phyloP scores from a whole-genome alignment of 1,139 yeast genomes.

The Kodamaea plutei region DNA sequence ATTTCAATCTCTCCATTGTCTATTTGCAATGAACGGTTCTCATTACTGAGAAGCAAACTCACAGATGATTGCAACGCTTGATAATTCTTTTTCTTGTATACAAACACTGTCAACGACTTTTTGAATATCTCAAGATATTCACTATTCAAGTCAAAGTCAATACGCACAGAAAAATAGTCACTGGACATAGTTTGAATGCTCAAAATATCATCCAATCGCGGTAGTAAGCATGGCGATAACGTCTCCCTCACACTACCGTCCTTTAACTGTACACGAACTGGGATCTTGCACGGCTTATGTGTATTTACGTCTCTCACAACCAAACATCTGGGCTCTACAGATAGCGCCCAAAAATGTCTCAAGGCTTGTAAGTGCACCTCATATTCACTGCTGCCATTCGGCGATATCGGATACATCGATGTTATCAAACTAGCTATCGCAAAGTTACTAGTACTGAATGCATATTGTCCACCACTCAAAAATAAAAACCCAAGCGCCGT shows the following conservation, averaged over 20 bases:
- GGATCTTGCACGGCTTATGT: conserved; percentile 48
- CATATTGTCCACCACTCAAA: conserved; percentile 90
- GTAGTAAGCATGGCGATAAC: conserved; percentile 66
- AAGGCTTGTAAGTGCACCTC: conserved; percentile 78
- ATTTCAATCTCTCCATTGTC: conserved; percentile 27
- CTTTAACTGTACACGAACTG: conserved; percentile 43
- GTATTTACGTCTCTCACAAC: conserved; percentile 67
- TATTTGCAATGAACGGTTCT: conserved; percentile 27
- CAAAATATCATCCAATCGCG: conserved; percentile 50
- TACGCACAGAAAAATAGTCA: conserved; percentile 42
- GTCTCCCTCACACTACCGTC: conserved; percentile 22
- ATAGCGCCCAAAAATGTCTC: conserved; percentile 87
- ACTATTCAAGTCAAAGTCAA: conserved; percentile 37
- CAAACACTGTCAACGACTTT: conserved; percentile 45
- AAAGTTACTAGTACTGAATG: conserved; percentile 60
- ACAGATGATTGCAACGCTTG: conserved; percentile 36
- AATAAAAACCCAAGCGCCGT: conserved; percentile 85
- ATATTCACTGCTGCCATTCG: conserved; percentile 40
- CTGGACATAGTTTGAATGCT: conserved; percentile 38
- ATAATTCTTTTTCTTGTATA: conserved; percentile 44
- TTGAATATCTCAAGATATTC: conserved; percentile 42
- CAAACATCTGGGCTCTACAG: conserved; percentile 78
- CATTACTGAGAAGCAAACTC: conserved; percentile 33
- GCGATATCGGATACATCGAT: conserved; percentile 72
- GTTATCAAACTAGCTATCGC: conserved; percentile 72